Conservation (phyloP, 352 stramenopile genomes). For the Peronospora belbahrii region DNA sequence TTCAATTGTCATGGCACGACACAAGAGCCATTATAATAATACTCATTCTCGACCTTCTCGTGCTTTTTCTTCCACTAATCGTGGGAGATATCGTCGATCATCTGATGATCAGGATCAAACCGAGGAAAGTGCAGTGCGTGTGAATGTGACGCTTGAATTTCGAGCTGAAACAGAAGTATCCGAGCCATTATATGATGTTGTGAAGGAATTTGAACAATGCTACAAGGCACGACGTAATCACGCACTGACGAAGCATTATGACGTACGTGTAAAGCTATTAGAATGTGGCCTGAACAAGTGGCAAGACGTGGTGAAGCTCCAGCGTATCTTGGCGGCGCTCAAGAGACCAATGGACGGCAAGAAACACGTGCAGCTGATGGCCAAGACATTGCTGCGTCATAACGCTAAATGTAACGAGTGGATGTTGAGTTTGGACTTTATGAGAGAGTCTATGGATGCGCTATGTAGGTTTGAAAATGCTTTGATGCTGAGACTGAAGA, state of each 20-base stretch:
- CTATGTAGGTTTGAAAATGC: conserved; percentile 40
- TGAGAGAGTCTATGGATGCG: conserved; percentile 22
- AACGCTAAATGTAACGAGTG: conserved; percentile 21
- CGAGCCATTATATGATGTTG: not conserved
- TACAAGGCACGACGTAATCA: conserved; percentile 5
- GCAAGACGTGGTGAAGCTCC: conserved; percentile 39
- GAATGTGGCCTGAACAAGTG: conserved; percentile 44
- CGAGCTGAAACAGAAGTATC: not conserved
- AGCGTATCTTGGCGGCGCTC: conserved; percentile 31
- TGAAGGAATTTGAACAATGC: conserved; percentile 4
- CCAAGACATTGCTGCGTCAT: conserved; percentile 15
- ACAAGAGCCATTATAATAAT: conserved; percentile 12
- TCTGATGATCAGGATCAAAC: conserved; percentile 20
- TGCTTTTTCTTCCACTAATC: too few species aligned
- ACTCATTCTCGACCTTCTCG: not conserved
- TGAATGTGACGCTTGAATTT: conserved; percentile 24
- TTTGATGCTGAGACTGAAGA: conserved; percentile 39
- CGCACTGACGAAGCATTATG: not conserved
- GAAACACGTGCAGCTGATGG: conserved; percentile 8
- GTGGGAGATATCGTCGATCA: conserved; percentile 4
- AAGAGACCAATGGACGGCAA: conserved; percentile 15
- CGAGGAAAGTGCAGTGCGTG: conserved; percentile 17
- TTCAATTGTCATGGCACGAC: conserved; percentile 9
- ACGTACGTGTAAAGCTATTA: conserved; percentile 28
- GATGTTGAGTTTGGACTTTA: conserved; percentile 31